A percentile compares a stretch with the other conserved stretches of the same genome.
Evolutionary conservation across 2,329 filamentous ascomycete species (phyloP).

Genomic region (Bertia moriformis): DNA sequence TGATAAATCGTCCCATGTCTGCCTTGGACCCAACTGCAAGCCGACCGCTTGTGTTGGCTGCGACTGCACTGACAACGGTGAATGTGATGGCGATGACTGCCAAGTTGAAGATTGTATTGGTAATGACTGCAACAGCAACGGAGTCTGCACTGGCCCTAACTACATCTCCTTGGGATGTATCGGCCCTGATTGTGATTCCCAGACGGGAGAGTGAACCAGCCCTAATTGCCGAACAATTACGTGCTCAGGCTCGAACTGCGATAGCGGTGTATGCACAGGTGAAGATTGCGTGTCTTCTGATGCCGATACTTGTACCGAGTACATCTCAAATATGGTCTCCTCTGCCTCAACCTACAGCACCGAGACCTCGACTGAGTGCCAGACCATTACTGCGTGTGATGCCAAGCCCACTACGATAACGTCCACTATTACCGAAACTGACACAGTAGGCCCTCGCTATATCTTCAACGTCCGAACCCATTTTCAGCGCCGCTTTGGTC

Average conservation of each 20-base stretch:
- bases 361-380: not conserved
- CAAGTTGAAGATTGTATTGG: not conserved
- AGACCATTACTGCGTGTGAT: not conserved
- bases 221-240: not conserved
- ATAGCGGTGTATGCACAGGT: not conserved
- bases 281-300: not conserved
- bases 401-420: not conserved
- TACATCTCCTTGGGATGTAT: not conserved
- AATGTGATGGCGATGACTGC: not conserved
- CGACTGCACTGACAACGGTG: not conserved
- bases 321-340: not conserved
- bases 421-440: not conserved
- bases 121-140: not conserved
- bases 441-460: too few relatives aligned
- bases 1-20: not conserved
- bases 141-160: not conserved
- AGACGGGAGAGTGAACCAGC: not conserved
- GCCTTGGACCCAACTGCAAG: not conserved
- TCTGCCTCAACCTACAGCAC: not conserved
- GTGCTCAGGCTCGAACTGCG: not conserved
- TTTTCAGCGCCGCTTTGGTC: not conserved
- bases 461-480: too few relatives aligned
- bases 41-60: not conserved
- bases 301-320: not conserved
- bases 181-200: not conserved